A percentile compares a stretch with the other conserved stretches of the same genome.
Conservation (phyloP, 2,329 filamentous ascomycete species). For the Diaporthe nobilis region DNA sequence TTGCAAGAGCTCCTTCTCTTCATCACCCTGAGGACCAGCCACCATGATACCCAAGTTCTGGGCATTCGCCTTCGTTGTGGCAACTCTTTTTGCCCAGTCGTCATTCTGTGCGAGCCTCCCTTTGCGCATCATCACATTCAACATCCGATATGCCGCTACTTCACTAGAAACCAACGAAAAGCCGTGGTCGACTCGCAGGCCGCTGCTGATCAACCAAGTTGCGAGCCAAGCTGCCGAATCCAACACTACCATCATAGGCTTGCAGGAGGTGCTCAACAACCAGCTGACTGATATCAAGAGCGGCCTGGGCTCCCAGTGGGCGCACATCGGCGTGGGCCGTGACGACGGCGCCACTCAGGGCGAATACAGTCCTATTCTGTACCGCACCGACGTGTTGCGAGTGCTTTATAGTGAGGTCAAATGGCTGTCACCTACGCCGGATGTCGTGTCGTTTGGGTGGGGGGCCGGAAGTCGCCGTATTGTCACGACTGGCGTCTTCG, state of each 20-base stretch:
- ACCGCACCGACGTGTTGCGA: conserved; percentile 66
- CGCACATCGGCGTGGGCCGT: conserved; percentile 69
- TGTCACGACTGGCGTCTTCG: conserved; percentile 63
- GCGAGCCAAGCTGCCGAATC: conserved; percentile 46
- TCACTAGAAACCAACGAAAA: conserved; percentile 56
- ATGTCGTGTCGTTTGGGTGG: conserved; percentile 72
- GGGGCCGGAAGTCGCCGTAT: conserved; percentile 59
- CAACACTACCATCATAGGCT: conserved; percentile 60
- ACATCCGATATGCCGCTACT: conserved; percentile 63
- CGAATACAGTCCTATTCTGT: conserved; percentile 80
- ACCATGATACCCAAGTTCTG: conserved; percentile 18
- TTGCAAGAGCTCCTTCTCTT: neutral
- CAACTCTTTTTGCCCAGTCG: neutral
- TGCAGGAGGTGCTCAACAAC: conserved; percentile 67
- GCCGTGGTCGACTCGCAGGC: conserved; percentile 52
- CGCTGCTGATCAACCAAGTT: conserved; percentile 10
- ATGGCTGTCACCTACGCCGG: conserved; percentile 75
- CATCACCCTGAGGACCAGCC: neutral
- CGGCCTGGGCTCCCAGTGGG: conserved; percentile 62
- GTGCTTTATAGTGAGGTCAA: conserved; percentile 66
- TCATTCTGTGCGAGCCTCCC: conserved; percentile 30
- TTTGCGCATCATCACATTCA: conserved; percentile 61
- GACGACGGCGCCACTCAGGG: conserved; percentile 71
- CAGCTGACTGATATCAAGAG: conserved; percentile 63
- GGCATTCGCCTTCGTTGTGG: neutral